A percentile compares a stretch with the other conserved stretches of the same genome.
phyloP scores from a whole-genome alignment of 345 rosid species.

The Zanthoxylum bungeanum region DNA sequence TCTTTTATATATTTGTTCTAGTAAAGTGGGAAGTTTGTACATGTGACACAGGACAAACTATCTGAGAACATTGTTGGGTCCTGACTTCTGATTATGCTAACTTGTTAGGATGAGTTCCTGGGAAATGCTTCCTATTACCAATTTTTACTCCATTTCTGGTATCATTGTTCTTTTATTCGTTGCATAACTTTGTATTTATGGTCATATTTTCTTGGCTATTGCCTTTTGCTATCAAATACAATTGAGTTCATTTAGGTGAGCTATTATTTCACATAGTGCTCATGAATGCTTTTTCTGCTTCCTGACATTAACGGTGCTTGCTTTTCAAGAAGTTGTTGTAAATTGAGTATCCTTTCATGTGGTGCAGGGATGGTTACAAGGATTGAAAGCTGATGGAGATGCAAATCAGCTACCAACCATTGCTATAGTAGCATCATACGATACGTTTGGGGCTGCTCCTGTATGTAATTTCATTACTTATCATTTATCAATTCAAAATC shows the following conservation, averaged over 20 bases:
- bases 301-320: slow-evolving; percentile 16
- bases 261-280: background rate
- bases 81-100: background rate
- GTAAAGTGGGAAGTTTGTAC: background rate
- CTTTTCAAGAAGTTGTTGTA: slow-evolving; percentile 1
- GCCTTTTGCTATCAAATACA: background rate
- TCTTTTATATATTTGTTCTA: background rate
- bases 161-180: background rate
- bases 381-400: slow-evolving; percentile 86
- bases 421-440: slow-evolving; percentile 95
- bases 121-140: background rate
- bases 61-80: background rate
- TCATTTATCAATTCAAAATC: background rate
- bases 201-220: background rate
- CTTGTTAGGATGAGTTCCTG: background rate
- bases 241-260: background rate
- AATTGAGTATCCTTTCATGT: slow-evolving; percentile 18
- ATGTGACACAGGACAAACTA: background rate
- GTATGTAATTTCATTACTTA: slow-evolving; percentile 44
- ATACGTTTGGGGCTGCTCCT: slow-evolving; percentile 96
- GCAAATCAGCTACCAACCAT: slow-evolving; percentile 85
- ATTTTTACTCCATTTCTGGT: background rate
- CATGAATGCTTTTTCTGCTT: background rate
- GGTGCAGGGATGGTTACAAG: slow-evolving; percentile 94
- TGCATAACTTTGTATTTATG: background rate